Base-by-base conservation (phyloP, 495 filamentous ascomycete genomes). In the Monascus purpureus region DNA sequence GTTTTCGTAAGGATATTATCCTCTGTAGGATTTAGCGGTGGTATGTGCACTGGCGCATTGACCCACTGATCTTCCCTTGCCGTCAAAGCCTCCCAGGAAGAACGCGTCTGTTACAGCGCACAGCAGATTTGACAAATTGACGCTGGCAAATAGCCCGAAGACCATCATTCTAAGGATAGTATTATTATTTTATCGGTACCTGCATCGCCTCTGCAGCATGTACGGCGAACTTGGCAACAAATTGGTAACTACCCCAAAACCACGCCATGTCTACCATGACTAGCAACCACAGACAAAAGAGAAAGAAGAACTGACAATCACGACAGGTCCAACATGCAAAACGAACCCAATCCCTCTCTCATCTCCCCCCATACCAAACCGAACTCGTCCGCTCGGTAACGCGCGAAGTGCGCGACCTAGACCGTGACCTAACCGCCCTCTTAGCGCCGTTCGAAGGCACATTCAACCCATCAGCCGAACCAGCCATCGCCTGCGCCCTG, bases 151-250 rank as follows among this genome's bases (percentile, higher is more conserved):
- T n/a, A n/a, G n/a, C n/a, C n/a, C n/a, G n/a, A n/a, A n/a, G n/a
- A n/a, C n/a, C n/a, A n/a, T n/a, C n/a, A n/a, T n/a, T n/a, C n/a
- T n/a, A n/a, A n/a, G n/a, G n/a, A n/a, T n/a, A n/a, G n/a, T n/a
- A n/a, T n/a, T n/a, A n/a, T n/a, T n/a, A n/a, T n/a, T n/a, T n/a
- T n/a, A n/a, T n/a, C n/a, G n/a, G n/a, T n/a, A n/a, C n/a, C n/a
- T n/a, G n/a, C n/a, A n/a, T n/a, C n/a, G n/a, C n/a, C n/a, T n/a
- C n/a, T n/a, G n/a, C 13, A 58, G 50, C 16, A 93, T 95, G 86
- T 90, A 95, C 63, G 87, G 87, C 39, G 87, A 95, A 49, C 59
- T 84, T 23, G 84, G 80, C 20, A 85, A 84, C 49, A 95, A 93
- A 55, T 52, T 88, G 47, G 78, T 83, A 53, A 13, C 62, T 54